phyloP scores from a whole-genome alignment of 2,329 filamentous ascomycete genomes.

The Tolypocladium ophioglossoides region DNA sequence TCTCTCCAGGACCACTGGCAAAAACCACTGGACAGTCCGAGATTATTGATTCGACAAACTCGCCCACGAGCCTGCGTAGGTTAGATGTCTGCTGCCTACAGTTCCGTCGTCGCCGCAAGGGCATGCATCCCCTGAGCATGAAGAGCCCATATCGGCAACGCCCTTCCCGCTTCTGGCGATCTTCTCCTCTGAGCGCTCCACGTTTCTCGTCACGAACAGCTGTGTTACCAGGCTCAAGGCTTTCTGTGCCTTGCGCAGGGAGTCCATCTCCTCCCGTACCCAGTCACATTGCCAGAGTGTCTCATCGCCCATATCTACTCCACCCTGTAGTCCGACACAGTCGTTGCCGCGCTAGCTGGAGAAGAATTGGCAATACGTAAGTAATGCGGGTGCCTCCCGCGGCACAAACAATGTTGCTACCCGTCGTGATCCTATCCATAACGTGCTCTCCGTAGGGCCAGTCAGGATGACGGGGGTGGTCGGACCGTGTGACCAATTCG shows the following conservation, averaged over 20 bases:
- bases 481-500: slow-evolving; percentile 5
- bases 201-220: slow-evolving; percentile 49
- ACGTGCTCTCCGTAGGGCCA: slow-evolving; percentile 52
- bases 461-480: slow-evolving; percentile 48
- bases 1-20: slow-evolving; percentile 48
- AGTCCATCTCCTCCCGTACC: slow-evolving; percentile 44
- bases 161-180: slow-evolving; percentile 7
- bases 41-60: slow-evolving; percentile 36
- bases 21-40: slow-evolving; percentile 43
- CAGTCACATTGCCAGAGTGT: slow-evolving; percentile 43
- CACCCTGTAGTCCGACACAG: slow-evolving; percentile 36
- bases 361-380: slow-evolving; percentile 26
- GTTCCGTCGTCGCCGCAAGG: slow-evolving; percentile 14
- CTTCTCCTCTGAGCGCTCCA: slow-evolving; percentile 2
- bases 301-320: slow-evolving; percentile 58
- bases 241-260: slow-evolving; percentile 26
- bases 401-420: slow-evolving; percentile 29
- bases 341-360: slow-evolving; percentile 25
- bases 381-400: slow-evolving; percentile 30
- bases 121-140: slow-evolving; percentile 15
- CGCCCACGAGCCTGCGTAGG: slow-evolving; percentile 31
- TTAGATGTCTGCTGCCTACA: slow-evolving; percentile 30
- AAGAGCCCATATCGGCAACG: slow-evolving; percentile 9
- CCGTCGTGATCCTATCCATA: slow-evolving; percentile 26
- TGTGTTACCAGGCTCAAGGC: slow-evolving; percentile 38